phyloP scores from a whole-genome alignment of 73 alveolate species.

The Tetrahymena thermophila region DNA sequence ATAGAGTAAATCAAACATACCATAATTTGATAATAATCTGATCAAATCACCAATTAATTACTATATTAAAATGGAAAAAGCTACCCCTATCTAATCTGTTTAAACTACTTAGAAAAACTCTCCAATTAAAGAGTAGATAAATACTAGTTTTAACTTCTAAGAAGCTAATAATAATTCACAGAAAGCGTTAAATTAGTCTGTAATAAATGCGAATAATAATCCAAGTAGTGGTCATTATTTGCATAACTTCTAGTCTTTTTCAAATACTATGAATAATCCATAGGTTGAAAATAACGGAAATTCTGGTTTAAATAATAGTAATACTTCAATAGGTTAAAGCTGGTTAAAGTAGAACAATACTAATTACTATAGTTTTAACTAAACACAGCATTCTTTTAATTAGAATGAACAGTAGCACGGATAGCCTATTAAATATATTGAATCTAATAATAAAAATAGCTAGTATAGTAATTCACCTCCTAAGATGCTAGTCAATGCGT shows the following conservation, averaged over 20 bases:
- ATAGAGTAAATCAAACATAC: not conserved
- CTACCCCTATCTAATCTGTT: not conserved
- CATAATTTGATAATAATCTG: not conserved
- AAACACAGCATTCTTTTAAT: not conserved
- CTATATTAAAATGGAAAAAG: not conserved
- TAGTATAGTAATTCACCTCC: not conserved
- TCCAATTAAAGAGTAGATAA: not conserved
- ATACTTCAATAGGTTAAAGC: not conserved
- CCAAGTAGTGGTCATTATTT: not conserved
- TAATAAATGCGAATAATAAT: not conserved
- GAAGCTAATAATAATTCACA: not conserved
- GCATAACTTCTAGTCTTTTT: not conserved
- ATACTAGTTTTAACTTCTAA: not conserved
- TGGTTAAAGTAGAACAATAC: not conserved
- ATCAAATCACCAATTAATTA: not conserved
- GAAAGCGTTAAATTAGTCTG: not conserved
- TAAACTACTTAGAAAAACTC: not conserved
- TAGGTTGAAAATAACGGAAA: not conserved
- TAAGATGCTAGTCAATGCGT: not conserved
- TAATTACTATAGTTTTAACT: not conserved
- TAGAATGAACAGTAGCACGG: not conserved
- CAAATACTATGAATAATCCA: not conserved
- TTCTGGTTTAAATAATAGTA: not conserved
- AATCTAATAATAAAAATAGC: not conserved
- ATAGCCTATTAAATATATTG: not conserved